These are phyloP conservation scores for Vicia villosa DNA, from an alignment of 306 rosid species.

Conservation along the genomic window DNA sequence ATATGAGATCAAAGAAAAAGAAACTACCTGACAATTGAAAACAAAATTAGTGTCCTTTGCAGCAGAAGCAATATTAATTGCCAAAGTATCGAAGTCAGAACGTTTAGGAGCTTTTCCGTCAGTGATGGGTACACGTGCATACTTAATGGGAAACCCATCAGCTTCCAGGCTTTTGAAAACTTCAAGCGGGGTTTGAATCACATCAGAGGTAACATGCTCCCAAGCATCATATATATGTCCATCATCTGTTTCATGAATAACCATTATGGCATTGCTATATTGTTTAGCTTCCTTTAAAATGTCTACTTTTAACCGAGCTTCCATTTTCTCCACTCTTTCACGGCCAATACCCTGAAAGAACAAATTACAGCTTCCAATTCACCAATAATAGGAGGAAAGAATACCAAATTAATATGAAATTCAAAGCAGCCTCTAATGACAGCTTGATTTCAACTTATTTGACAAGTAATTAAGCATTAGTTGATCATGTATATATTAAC, in stretches of 20 bases:
- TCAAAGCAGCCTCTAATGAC: constrained; percentile 14
- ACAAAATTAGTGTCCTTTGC: constrained; percentile 75
- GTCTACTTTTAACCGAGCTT: constrained; percentile 84
- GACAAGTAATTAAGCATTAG: constrained; percentile 23
- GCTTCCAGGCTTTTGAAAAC: constrained; percentile 74
- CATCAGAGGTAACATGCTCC: constrained; percentile 70
- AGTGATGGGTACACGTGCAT: constrained; percentile 94
- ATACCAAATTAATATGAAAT: constrained; percentile 20
- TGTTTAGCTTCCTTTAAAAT: constrained; percentile 81
- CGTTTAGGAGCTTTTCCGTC: constrained; percentile 95
- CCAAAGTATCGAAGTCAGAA: constrained; percentile 79
- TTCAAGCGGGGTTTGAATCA: constrained; percentile 87
- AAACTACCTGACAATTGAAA: constrained; percentile 86
- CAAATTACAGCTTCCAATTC: constrained; percentile 33
- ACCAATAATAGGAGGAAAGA: constrained; percentile 23
- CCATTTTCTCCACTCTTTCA: constrained; percentile 91
- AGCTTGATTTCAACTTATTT: not conserved
- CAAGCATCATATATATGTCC: constrained; percentile 87
- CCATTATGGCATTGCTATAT: constrained; percentile 83
- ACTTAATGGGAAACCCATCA: constrained; percentile 81
- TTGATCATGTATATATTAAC: not conserved
- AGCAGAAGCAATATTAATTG: constrained; percentile 78
- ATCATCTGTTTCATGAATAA: constrained; percentile 82
- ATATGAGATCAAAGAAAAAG: constrained; percentile 38
- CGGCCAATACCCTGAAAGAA: constrained; percentile 80